Evolutionary conservation across 1,139 yeast genomes (phyloP).

Genomic region (Protomyces lactucae-debilis): DNA sequence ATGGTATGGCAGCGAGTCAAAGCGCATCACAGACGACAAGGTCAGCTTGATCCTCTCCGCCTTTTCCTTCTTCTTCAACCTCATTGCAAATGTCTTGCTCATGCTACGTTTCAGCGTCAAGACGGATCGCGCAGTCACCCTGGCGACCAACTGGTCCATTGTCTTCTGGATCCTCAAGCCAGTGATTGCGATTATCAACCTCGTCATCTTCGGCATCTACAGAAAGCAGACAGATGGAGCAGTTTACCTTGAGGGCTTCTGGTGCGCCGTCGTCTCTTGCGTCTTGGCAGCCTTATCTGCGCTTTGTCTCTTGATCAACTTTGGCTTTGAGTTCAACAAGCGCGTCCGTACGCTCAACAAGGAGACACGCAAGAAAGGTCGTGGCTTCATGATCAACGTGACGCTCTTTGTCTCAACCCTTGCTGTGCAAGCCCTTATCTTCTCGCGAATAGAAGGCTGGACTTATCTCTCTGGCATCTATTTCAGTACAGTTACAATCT

Average conservation of each 20-base stretch:
- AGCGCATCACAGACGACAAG: slow-evolving; percentile 10
- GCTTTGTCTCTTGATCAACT: background rate
- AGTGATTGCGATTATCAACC: slow-evolving; percentile 8
- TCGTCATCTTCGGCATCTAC: slow-evolving; percentile 10
- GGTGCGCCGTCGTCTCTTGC: slow-evolving; percentile 23
- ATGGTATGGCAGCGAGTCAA: slow-evolving; percentile 19
- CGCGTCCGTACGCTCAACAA: slow-evolving; percentile 6
- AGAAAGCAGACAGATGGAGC: slow-evolving; percentile 1
- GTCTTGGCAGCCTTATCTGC: slow-evolving; percentile 9
- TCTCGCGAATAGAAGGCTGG: slow-evolving; percentile 21
- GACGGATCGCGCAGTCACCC: background rate
- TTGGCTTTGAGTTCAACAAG: slow-evolving; percentile 5
- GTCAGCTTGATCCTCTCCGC: slow-evolving; percentile 9
- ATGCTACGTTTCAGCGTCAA: slow-evolving; percentile 14
- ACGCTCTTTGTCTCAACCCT: slow-evolving; percentile 2
- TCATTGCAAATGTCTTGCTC: slow-evolving; percentile 11
- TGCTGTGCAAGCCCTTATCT: slow-evolving; percentile 11
- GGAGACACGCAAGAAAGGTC: slow-evolving; percentile 13
- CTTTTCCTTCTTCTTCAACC: slow-evolving; percentile 7
- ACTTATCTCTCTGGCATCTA: slow-evolving; percentile 11
- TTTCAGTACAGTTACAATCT: slow-evolving; percentile 5
- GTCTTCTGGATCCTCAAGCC: slow-evolving; percentile 20
- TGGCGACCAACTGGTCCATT: slow-evolving; percentile 1
- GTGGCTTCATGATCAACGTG: slow-evolving; percentile 23
- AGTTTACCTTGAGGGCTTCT: slow-evolving; percentile 15